Evolutionary conservation across 345 rosid genomes (phyloP).

Genomic region (Odontarrhena argentea): DNA sequence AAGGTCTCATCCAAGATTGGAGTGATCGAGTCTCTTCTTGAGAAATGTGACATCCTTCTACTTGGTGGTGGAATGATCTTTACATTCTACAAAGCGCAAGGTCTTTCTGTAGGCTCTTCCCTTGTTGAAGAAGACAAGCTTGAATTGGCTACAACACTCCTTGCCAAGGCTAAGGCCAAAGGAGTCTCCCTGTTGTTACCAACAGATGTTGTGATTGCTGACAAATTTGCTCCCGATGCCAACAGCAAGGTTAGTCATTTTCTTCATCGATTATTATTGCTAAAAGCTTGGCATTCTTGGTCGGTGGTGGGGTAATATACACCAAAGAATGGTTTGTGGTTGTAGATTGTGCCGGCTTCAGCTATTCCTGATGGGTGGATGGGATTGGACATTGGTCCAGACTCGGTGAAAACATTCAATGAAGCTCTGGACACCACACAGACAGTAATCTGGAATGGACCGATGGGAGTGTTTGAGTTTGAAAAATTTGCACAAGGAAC

Average conservation of each 20-base stretch:
- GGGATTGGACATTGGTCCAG: constrained; percentile 96
- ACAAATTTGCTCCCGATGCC: constrained; percentile 93
- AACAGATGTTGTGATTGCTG: constrained; percentile 82
- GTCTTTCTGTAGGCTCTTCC: constrained; percentile 76
- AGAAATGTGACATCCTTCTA: constrained; percentile 73
- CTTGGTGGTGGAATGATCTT: constrained; percentile 99
- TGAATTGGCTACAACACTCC: constrained; percentile 73
- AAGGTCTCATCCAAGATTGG: constrained; percentile 95
- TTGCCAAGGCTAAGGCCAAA: constrained; percentile 87
- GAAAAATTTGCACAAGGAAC: constrained; percentile 92
- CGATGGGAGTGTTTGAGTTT: constrained; percentile 95
- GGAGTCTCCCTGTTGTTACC: constrained; percentile 89
- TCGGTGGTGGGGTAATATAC: not conserved
- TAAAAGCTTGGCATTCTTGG: constrained; percentile 12
- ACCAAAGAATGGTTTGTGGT: not conserved
- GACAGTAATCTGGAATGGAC: constrained; percentile 95
- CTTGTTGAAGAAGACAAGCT: constrained; percentile 96
- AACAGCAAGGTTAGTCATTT: constrained; percentile 66
- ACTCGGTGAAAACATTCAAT: constrained; percentile 67
- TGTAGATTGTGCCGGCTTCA: constrained; percentile 74
- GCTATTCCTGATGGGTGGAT: constrained; percentile 91
- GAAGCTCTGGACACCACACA: constrained; percentile 70
- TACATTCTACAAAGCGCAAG: constrained; percentile 98
- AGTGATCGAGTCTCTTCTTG: constrained; percentile 89
- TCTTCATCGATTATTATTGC: not conserved